Conservation (phyloP, 192 early-diverging fungal genomes). For the Lunasporangiospora selenospora region DNA sequence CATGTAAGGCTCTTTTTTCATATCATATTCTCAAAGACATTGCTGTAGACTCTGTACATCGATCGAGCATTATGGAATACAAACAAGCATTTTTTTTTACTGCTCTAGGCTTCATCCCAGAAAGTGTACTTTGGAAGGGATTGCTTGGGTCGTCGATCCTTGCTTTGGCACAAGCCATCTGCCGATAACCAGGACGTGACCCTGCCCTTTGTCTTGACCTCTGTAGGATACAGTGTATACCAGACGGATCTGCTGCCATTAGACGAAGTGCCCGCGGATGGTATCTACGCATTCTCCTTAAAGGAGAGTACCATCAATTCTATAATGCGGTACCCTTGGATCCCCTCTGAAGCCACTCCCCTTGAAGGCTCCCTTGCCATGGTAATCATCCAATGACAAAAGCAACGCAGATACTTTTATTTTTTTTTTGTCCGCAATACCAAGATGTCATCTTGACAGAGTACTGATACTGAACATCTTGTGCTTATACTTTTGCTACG, state of each 20-base stretch:
- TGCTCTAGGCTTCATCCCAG: slow-evolving; percentile 26
- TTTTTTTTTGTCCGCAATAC: no score
- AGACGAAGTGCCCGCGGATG: slow-evolving; percentile 79
- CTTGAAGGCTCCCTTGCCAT: no score
- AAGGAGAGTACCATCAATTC: neutral
- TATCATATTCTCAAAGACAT: slow-evolving; percentile 12
- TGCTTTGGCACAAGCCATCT: slow-evolving; percentile 65
- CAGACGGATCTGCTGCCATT: slow-evolving; percentile 9
- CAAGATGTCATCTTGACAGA: no score
- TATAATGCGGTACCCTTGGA: slow-evolving; percentile 36
- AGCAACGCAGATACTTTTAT: no score
- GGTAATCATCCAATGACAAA: no score
- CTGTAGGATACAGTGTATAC: slow-evolving; percentile 53
- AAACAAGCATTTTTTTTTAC: slow-evolving; percentile 8
- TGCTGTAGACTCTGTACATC: no score
- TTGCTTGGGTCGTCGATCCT: slow-evolving; percentile 83
- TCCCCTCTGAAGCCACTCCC: no score
- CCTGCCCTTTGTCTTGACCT: slow-evolving; percentile 54
- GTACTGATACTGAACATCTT: no score
- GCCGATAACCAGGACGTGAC: neutral
- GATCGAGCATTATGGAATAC: no score
- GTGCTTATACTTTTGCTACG: no score
- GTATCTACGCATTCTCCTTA: slow-evolving; percentile 75
- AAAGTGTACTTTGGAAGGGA: slow-evolving; percentile 87
- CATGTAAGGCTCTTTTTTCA: slow-evolving; percentile 44